Percentiles rank a stretch among this genome's conserved stretches.
phyloP scores from a whole-genome alignment of 202 grass and related monocot species.

The Hordeum pubiflorum region DNA sequence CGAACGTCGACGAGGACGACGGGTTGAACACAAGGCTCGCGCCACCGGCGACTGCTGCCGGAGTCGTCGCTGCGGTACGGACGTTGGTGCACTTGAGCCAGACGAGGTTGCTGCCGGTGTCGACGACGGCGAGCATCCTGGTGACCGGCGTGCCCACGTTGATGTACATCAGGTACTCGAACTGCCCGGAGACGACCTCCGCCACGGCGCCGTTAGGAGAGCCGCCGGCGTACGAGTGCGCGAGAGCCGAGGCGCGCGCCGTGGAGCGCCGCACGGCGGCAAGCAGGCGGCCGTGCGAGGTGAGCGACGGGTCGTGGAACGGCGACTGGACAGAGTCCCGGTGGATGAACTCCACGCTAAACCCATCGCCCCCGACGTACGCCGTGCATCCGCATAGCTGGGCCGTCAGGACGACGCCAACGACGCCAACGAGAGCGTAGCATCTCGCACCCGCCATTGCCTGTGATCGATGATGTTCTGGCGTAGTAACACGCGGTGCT shows the following conservation, averaged over 20 bases:
- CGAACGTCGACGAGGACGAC: slow-evolving; percentile 33
- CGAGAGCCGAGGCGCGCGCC: neutral
- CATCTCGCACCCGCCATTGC: neutral
- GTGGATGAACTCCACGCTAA: slow-evolving; percentile 65
- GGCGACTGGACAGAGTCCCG: slow-evolving; percentile 54
- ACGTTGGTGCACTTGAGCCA: slow-evolving; percentile 37
- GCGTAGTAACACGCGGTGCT: neutral
- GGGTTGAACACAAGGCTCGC: slow-evolving; percentile 15
- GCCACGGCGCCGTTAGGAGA: slow-evolving; percentile 16
- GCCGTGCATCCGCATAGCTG: neutral
- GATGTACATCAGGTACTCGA: slow-evolving; percentile 55
- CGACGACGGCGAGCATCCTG: slow-evolving; percentile 37
- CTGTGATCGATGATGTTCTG: neutral
- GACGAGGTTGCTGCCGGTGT: slow-evolving; percentile 65
- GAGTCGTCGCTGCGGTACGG: no score
- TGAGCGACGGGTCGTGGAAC: slow-evolving; percentile 24
- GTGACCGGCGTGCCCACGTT: slow-evolving; percentile 43
- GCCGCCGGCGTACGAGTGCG: neutral
- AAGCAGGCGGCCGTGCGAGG: slow-evolving; percentile 17
- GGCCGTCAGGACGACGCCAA: neutral
- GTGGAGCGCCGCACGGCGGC: slow-evolving; percentile 24
- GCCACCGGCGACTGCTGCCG: no score
- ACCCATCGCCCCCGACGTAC: slow-evolving; percentile 29
- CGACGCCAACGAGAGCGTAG: neutral
- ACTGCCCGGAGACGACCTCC: slow-evolving; percentile 19